Evolutionary conservation across 805 yeast species (phyloP).

Genomic region (Metschnikowia aberdeeniae): DNA sequence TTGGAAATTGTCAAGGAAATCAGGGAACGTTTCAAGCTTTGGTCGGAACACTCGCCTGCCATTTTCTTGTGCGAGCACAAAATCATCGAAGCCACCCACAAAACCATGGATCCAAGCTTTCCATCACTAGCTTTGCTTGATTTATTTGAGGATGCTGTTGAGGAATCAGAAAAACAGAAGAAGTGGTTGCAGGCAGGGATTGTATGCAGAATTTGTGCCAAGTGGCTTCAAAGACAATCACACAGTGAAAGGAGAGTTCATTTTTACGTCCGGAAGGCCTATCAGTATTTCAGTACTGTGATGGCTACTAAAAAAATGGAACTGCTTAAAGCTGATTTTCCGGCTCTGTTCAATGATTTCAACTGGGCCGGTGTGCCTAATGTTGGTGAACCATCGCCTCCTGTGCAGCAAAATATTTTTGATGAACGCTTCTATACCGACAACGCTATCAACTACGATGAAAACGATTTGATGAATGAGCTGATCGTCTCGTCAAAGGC

Average conservation of each 20-base stretch:
- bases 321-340: conserved; percentile 25
- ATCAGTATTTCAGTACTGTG: conserved; percentile 28
- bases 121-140: conserved; percentile 40
- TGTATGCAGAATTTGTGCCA: conserved; percentile 40
- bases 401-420: conserved; percentile 8
- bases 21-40: conserved; percentile 25
- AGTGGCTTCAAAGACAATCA: conserved; percentile 28
- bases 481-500: neutral
- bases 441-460: neutral
- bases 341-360: conserved; percentile 22
- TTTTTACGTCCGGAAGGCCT: conserved; percentile 34
- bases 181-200: conserved; percentile 37
- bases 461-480: neutral
- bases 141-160: conserved; percentile 43
- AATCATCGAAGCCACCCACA: conserved; percentile 29
- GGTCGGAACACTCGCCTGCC: conserved; percentile 33
- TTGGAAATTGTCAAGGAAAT: conserved; percentile 20
- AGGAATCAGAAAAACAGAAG: conserved; percentile 27
- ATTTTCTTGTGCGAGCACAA: conserved; percentile 37
- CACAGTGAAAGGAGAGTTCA: conserved; percentile 30
- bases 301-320: conserved; percentile 23
- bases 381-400: conserved; percentile 4
- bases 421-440: conserved; percentile 2
- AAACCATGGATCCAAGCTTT: conserved; percentile 11
- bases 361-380: conserved; percentile 31